Conservation (phyloP, 2,329 filamentous ascomycete genomes). For the Fusarium metavorans region DNA sequence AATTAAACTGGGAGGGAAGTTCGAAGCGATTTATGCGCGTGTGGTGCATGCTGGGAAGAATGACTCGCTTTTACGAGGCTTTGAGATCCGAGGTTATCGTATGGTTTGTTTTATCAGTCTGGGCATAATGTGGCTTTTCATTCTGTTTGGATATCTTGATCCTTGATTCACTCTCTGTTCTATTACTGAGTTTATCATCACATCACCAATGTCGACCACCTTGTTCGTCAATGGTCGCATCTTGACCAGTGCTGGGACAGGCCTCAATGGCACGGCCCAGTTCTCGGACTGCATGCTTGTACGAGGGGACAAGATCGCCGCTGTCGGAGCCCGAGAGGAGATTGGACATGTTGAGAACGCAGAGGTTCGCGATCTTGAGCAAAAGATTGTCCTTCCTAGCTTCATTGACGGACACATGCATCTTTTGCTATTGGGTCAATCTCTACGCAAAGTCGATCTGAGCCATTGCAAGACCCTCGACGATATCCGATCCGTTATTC, state of each 20-base stretch:
- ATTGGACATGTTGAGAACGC: not conserved
- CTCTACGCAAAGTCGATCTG: not conserved
- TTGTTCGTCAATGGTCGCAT: slow-evolving; percentile 41
- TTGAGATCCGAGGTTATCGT: not conserved
- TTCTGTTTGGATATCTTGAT: not conserved
- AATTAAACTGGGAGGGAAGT: not conserved
- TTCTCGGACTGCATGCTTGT: slow-evolving; percentile 48
- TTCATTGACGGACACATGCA: not conserved
- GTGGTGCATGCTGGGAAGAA: not conserved
- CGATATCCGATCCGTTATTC: not conserved
- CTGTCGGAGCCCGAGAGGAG: slow-evolving; percentile 46
- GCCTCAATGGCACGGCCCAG: slow-evolving; percentile 28
- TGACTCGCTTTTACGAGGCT: not conserved
- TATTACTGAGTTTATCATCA: not conserved
- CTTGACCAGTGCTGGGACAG: slow-evolving; percentile 21
- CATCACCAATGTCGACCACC: not conserved
- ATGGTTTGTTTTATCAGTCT: not conserved
- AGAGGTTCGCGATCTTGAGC: not conserved
- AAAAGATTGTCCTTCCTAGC: not conserved
- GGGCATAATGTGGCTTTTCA: not conserved
- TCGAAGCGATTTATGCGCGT: not conserved
- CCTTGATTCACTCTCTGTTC: not conserved
- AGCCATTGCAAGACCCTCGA: not conserved
- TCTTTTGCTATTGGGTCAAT: not conserved
- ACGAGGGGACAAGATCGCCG: slow-evolving; percentile 45